A percentile compares a stretch with the other conserved stretches of the same genome.
Conservation (phyloP, 177 flowering plant species). For the Telopea speciosissima region DNA sequence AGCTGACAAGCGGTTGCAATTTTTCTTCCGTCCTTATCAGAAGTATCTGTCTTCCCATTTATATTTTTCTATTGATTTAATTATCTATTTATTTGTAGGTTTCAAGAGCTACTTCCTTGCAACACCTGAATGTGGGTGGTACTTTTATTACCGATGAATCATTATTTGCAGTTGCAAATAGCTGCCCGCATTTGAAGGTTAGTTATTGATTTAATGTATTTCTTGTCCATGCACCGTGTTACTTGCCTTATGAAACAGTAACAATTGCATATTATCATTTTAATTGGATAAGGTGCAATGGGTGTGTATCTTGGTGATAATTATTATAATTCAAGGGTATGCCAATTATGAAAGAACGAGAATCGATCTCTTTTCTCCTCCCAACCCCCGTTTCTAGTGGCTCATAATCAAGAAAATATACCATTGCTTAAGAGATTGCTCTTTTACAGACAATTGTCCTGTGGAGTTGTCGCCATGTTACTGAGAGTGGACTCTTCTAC, state of each 20-base stretch:
- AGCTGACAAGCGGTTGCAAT: background rate
- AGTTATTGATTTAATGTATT: conserved; percentile 6
- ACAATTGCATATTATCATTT: background rate
- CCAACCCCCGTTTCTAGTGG: background rate
- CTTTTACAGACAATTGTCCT: conserved; percentile 57
- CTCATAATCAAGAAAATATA: background rate
- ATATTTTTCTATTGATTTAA: background rate
- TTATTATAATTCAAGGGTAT: too few species aligned
- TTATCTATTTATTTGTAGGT: conserved; percentile 34
- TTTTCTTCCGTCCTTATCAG: background rate
- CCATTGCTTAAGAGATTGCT: conserved; percentile 1
- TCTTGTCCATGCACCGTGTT: background rate
- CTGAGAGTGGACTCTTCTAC: conserved; percentile 62
- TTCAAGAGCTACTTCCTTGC: conserved; percentile 63
- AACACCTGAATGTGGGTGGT: conserved; percentile 82
- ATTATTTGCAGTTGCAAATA: conserved; percentile 62
- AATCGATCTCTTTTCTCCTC: background rate
- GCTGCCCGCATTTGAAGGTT: conserved; percentile 77
- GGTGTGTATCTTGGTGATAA: too few species aligned
- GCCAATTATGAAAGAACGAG: too few species aligned
- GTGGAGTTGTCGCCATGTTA: conserved; percentile 96
- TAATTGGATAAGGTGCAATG: background rate
- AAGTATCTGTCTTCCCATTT: background rate
- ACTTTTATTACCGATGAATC: conserved; percentile 94
- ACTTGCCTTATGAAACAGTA: background rate